Evolutionary conservation across 169 alveolate species (phyloP), one percentile per base, ranked within the genome.

Genomic region (Ichthyophthirius multifiliis): DNA sequence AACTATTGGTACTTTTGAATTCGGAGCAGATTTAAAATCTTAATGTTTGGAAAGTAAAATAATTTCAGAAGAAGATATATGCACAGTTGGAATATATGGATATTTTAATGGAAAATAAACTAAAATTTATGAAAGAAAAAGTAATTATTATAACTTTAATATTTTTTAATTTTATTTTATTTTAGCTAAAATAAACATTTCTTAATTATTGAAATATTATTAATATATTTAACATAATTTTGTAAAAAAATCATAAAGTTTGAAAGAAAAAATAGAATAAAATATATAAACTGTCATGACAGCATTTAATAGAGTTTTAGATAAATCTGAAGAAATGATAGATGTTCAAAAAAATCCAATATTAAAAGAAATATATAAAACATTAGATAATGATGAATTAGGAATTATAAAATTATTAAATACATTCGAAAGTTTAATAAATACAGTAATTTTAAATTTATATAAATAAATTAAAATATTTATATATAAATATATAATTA

Each of bases 1-100:
- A 39, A 55, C 23, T n/a, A 27, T 55, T 27, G 71, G 43, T 27
- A 27, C 71, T 6, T 27, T 55, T 34, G 71, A 55, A 55, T 55
- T 55, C 15, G 71, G 71, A 27, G 71, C 71, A 27, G 71, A 55
- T 16, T 55, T 55, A 39, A 55, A 55, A 55, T 55, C 71, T 55
- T 34, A 55, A 7, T 55, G 71, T 55, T 18, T 55, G 4, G 43
- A 55, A 55, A 27, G 43, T 27, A 39, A 39, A 0, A 23, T 27
- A 0, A 55, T 55, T 18, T 10, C 43, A 4, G 71, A 55, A 55
- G 71, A 55, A 10, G 71, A 55, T 55, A 55, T 27, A 3, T 55
- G 71, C 31, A 55, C 71, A 10, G 39, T 55, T 20, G 71, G 71
- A 12, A 34, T 55, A 4, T 55, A 55, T 10, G 31, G 71, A 27